phyloP scores from a whole-genome alignment of 1,139 yeast species.

The Yamadazyma blattariae region DNA sequence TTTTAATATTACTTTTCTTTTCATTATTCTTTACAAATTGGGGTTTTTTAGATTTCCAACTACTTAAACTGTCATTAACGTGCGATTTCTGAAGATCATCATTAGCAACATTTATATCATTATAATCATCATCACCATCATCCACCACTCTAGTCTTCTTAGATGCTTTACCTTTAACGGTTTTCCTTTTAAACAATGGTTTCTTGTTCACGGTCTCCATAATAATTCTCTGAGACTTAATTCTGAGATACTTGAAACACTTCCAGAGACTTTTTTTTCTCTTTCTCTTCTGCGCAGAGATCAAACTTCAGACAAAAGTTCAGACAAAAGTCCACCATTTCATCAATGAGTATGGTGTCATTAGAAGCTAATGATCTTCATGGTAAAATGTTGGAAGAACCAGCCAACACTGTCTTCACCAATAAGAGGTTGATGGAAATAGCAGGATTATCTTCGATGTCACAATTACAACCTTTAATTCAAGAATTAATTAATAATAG shows the following conservation, averaged over 20 bases:
- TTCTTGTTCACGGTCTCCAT: background rate
- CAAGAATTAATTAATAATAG: conserved; percentile 67
- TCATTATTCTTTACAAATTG: background rate
- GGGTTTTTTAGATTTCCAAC: conserved; percentile 2
- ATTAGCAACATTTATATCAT: no score
- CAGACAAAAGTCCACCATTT: conserved; percentile 1
- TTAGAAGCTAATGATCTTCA: conserved; percentile 57
- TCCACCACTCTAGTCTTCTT: background rate
- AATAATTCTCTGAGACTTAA: no score
- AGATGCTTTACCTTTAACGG: conserved; percentile 1
- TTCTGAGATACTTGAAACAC: no score
- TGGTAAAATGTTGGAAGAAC: conserved; percentile 52
- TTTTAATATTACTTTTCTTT: conserved; percentile 2
- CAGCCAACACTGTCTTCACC: conserved; percentile 45
- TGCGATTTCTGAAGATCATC: no score
- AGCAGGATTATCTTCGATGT: conserved; percentile 29
- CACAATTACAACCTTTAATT: conserved; percentile 54
- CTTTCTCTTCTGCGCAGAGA: no score
- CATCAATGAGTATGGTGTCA: conserved; percentile 24
- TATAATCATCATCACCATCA: conserved; percentile 9
- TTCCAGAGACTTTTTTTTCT: no score
- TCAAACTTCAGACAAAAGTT: background rate
- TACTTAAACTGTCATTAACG: conserved; percentile 3
- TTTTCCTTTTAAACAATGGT: conserved; percentile 8
- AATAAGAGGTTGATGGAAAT: conserved; percentile 59